phyloP scores from a whole-genome alignment of 2,329 filamentous ascomycete genomes.

The Incumbomyces delicatus region DNA sequence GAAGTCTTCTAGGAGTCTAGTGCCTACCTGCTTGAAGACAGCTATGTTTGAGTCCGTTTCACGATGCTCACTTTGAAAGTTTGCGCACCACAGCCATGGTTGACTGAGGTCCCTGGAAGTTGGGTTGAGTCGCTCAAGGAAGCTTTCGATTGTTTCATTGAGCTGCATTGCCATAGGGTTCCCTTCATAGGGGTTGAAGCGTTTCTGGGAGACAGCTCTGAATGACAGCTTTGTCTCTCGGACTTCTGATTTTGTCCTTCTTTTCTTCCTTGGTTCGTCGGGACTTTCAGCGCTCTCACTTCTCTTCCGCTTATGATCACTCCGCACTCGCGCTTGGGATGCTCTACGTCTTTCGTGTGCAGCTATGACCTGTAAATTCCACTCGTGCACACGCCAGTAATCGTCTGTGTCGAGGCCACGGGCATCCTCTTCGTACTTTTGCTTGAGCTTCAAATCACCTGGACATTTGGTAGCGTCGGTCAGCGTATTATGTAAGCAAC shows the following conservation, averaged over 20 bases:
- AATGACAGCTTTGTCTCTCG: slow-evolving; percentile 10
- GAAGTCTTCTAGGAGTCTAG: slow-evolving; percentile 44
- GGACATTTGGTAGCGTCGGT: background rate
- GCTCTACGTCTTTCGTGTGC: slow-evolving; percentile 3
- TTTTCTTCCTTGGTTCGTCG: background rate
- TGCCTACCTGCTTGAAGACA: slow-evolving; percentile 45
- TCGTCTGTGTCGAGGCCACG: slow-evolving; percentile 40
- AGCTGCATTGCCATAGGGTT: slow-evolving; percentile 49
- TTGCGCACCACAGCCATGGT: slow-evolving; percentile 65
- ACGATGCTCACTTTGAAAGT: slow-evolving; percentile 40
- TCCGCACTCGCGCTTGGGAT: background rate
- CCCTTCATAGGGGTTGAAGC: slow-evolving; percentile 53
- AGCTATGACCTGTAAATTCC: slow-evolving; percentile 15
- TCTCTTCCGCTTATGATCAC: slow-evolving; percentile 5
- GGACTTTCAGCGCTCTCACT: background rate
- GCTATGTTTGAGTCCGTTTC: slow-evolving; percentile 37
- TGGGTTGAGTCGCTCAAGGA: slow-evolving; percentile 60
- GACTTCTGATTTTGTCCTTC: background rate
- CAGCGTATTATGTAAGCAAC: background rate
- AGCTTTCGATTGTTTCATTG: slow-evolving; percentile 53
- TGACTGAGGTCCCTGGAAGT: slow-evolving; percentile 33
- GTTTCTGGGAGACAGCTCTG: slow-evolving; percentile 13
- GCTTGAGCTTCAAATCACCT: slow-evolving; percentile 48
- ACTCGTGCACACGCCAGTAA: slow-evolving; percentile 37
- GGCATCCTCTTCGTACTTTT: slow-evolving; percentile 41